phyloP scores from a whole-genome alignment of 2,329 filamentous ascomycete species.

The Thielaviopsis euricoi region DNA sequence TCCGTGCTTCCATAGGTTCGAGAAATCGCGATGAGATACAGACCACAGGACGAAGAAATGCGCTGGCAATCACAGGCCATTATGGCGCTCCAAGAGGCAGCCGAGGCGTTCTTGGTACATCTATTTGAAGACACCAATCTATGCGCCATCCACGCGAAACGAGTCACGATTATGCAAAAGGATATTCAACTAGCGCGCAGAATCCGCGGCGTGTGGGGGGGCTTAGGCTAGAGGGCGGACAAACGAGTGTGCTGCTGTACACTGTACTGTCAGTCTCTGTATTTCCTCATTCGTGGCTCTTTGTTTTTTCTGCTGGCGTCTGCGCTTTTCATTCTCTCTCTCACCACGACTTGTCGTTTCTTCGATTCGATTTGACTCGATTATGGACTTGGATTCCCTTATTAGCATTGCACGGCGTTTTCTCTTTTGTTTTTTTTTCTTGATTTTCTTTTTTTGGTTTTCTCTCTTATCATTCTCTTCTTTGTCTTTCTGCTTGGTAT shows the following conservation, averaged over 20 bases:
- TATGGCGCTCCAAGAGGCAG: slow-evolving; percentile 79
- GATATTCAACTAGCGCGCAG: slow-evolving; percentile 84
- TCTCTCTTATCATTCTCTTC: background rate
- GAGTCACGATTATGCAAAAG: slow-evolving; percentile 95
- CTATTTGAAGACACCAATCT: slow-evolving; percentile 95
- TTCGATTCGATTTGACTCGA: background rate
- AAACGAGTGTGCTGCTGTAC: too few relatives aligned
- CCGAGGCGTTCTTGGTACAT: slow-evolving; percentile 91
- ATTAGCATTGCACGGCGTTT: background rate
- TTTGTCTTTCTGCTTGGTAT: background rate
- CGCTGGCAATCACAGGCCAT: slow-evolving; percentile 96
- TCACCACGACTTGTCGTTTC: background rate
- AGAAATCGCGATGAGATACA: slow-evolving; percentile 54
- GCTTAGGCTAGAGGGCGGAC: slow-evolving; percentile 27
- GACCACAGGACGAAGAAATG: slow-evolving; percentile 50
- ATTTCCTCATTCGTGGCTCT: background rate
- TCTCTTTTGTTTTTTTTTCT: background rate
- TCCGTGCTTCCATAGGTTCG: slow-evolving; percentile 31
- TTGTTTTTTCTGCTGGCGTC: background rate
- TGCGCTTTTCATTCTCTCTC: background rate
- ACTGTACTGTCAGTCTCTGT: background rate
- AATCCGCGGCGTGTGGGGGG: slow-evolving; percentile 65
- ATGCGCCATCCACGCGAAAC: slow-evolving; percentile 90
- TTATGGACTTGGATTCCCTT: background rate
- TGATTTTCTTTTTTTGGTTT: background rate